phyloP scores from a whole-genome alignment of 2,329 filamentous ascomycete genomes.

The Davidsoniella eucalypti region DNA sequence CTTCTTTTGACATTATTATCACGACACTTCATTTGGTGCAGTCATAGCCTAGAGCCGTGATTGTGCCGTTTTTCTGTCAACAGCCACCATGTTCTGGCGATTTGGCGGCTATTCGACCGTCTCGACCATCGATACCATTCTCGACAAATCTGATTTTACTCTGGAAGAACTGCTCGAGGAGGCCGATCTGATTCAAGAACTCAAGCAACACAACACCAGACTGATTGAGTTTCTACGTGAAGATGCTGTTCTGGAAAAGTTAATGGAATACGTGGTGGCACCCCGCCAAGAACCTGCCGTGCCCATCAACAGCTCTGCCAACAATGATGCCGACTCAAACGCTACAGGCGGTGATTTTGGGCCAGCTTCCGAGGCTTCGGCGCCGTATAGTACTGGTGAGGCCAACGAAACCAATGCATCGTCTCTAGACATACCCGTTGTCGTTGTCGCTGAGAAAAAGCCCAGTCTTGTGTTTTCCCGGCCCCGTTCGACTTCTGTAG shows the following conservation, averaged over 20 bases:
- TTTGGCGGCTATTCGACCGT: slow-evolving; percentile 98
- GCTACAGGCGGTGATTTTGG: slow-evolving; percentile 33
- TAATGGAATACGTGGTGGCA: slow-evolving; percentile 84
- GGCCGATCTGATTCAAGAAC: slow-evolving; percentile 87
- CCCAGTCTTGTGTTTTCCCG: slow-evolving; percentile 28
- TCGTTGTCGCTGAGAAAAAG: slow-evolving; percentile 14
- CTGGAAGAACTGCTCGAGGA: slow-evolving; percentile 94
- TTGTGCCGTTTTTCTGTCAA: neutral
- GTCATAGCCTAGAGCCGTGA: neutral
- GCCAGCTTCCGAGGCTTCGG: neutral
- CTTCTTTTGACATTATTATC: neutral
- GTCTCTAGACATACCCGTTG: slow-evolving; percentile 7
- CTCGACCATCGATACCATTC: slow-evolving; percentile 88
- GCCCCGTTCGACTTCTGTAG: slow-evolving; percentile 35
- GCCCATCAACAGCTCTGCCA: slow-evolving; percentile 34
- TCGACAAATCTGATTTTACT: slow-evolving; percentile 90
- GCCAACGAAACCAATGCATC: slow-evolving; percentile 1
- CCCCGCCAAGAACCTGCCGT: slow-evolving; percentile 43
- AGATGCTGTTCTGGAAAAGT: slow-evolving; percentile 63
- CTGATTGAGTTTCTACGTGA: slow-evolving; percentile 91
- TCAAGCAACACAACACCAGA: slow-evolving; percentile 96
- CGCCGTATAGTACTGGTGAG: slow-evolving; percentile 20
- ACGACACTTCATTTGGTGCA: neutral
- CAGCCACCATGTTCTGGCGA: slow-evolving; percentile 92
- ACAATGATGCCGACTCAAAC: slow-evolving; percentile 37